Evolutionary conservation across 441 rosid species (phyloP), one percentile per base, ranked within the genome.

Genomic region (Populus hybrid): DNA sequence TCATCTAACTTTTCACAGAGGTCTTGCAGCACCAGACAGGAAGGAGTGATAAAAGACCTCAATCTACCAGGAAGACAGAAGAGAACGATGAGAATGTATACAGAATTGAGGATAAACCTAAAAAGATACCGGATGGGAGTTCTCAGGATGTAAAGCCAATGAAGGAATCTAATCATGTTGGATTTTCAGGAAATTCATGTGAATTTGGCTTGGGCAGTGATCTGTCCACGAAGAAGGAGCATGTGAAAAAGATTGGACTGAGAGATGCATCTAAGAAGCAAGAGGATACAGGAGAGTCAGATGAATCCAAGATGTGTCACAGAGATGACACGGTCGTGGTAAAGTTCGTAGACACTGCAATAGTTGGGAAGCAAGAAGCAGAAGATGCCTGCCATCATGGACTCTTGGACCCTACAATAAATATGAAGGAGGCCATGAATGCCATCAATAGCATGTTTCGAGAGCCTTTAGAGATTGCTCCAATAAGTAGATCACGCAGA

Each of bases 351-450:
- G 97, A 88, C 68, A 90, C 85, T 74, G 93, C 97, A 69, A 84
- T 87, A 72, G 87, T 89, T 81, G 96, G 96, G 65, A 92, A 91
- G 76, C 79, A 93, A 73, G 92, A 88, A 84, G 89, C 89, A 82
- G 97, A 92, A 84, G 86, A 90, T 82, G 95, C 90, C 57, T 86
- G 92, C 81, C 97, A 92, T 88, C 97, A 91, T 84, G 95, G 97
- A 83, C 82, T 93, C 70, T 92, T 91, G 80, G 98, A 93, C 71
- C 97, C 97, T 38, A 95, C 97, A 8, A 80, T 95, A 79, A 90
- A 89, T 82, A 85, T 86, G 92, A 91, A 90, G 83, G 98, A 95
- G 87, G 97, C 97, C 71, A 89, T 92, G 89, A 87, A 90, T 82
- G 92, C 85, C 75, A 91, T 91, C 81, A 90, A 91, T 77, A 82